Evolutionary conservation across 148 eudicot genomes (phyloP).

Genomic region (Vaccinium myrtillus): DNA sequence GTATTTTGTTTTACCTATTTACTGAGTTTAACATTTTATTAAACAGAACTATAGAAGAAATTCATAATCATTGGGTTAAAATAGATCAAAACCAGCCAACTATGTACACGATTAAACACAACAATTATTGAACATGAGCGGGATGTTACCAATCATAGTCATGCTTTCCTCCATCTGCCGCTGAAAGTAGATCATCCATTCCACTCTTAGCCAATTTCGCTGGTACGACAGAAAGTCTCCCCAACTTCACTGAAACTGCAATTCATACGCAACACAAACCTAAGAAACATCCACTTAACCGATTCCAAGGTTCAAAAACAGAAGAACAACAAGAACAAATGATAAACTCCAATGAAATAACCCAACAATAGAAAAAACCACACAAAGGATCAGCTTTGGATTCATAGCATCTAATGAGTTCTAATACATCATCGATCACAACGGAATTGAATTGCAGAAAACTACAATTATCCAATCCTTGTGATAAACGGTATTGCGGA

Average conservation of each 20-base stretch:
- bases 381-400: background rate
- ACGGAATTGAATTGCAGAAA: background rate
- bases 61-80: background rate
- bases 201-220: slow-evolving; percentile 58
- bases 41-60: background rate
- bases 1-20: background rate
- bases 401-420: background rate
- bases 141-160: slow-evolving; percentile 86
- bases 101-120: background rate
- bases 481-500: background rate
- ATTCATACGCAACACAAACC: slow-evolving; percentile 4
- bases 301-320: background rate
- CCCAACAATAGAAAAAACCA: background rate
- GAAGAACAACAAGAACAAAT: background rate
- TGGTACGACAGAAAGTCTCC: slow-evolving; percentile 82
- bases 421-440: background rate
- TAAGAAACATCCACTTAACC: background rate
- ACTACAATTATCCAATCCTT: background rate
- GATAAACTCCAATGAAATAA: background rate
- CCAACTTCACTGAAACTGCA: slow-evolving; percentile 67
- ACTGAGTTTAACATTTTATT: background rate
- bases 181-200: slow-evolving; percentile 73
- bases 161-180: slow-evolving; percentile 80
- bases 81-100: background rate
- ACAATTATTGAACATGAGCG: background rate